These are phyloP conservation scores for Eremothecium cymbalariae DNA, from an alignment of 1,139 yeast species.

Conservation along the genomic window DNA sequence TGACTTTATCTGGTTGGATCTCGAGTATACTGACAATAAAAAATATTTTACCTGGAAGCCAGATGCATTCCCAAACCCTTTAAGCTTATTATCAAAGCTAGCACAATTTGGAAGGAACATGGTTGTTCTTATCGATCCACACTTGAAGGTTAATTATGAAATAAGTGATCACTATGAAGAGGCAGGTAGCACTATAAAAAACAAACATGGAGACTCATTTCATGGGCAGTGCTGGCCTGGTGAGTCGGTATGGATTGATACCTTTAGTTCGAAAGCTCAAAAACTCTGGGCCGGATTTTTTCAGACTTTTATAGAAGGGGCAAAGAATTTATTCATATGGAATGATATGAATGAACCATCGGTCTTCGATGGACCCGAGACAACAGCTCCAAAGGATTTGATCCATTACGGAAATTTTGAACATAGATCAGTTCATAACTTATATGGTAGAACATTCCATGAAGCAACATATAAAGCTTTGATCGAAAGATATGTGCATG, in stretches of 20 bases:
- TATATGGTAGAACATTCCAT: constrained; percentile 73
- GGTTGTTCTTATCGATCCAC: constrained; percentile 88
- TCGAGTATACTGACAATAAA: constrained; percentile 80
- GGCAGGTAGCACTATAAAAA: constrained; percentile 36
- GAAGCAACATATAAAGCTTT: constrained; percentile 71
- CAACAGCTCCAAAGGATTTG: constrained; percentile 74
- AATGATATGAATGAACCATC: constrained; percentile 99
- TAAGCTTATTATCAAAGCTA: constrained; percentile 52
- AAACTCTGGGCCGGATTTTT: constrained; percentile 52
- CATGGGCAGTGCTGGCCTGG: constrained; percentile 99
- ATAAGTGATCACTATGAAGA: constrained; percentile 48
- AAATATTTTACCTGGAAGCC: constrained; percentile 89
- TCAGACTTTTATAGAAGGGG: constrained; percentile 44
- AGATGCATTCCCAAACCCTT: constrained; percentile 67
- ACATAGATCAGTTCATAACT: constrained; percentile 82
- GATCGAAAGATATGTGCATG: constrained; percentile 40
- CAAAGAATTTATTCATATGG: constrained; percentile 73
- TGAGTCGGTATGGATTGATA: constrained; percentile 86
- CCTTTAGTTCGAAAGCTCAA: constrained; percentile 58
- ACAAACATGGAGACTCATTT: constrained; percentile 45
- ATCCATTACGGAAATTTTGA: constrained; percentile 78
- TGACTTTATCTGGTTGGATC: constrained; percentile 92
- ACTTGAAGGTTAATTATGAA: constrained; percentile 61
- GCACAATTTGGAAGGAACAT: constrained; percentile 71
- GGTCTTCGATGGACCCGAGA: constrained; percentile 90